These are phyloP conservation scores for Cyclostephanos tholiformis DNA, from an alignment of 108 stramenopile species.

Conservation along the genomic window DNA sequence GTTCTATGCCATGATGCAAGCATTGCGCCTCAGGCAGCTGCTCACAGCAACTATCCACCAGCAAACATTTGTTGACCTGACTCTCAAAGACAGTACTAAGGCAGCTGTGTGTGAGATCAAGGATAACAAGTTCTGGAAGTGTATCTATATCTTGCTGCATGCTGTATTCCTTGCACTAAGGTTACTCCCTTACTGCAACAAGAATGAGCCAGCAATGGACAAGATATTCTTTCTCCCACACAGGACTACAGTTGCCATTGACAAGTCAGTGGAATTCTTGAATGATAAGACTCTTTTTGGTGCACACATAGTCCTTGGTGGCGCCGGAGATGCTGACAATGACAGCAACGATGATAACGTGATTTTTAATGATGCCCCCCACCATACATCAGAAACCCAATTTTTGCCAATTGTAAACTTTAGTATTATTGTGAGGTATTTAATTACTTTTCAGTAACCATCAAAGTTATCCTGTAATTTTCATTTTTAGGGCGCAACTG, in stretches of 20 bases:
- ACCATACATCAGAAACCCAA: too few species aligned
- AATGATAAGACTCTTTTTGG: constrained; percentile 15
- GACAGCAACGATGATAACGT: neutral
- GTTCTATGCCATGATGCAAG: too few species aligned
- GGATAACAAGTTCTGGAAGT: constrained; percentile 3
- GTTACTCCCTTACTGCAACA: constrained; percentile 16
- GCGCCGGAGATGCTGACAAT: neutral
- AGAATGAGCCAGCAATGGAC: neutral
- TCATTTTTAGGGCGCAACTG: too few species aligned
- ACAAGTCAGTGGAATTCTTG: neutral
- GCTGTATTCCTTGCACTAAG: constrained; percentile 18
- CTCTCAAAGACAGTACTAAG: constrained; percentile 2
- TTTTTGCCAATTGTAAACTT: too few species aligned
- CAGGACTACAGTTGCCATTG: neutral
- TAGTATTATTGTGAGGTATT: too few species aligned
- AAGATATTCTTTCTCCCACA: neutral
- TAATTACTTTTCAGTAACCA: too few species aligned
- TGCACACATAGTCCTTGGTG: neutral
- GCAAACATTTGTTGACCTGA: neutral
- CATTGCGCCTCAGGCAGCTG: too few species aligned
- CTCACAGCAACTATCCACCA: constrained; percentile 12
- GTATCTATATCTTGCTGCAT: too few species aligned
- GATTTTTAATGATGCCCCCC: neutral
- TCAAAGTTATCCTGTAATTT: too few species aligned
- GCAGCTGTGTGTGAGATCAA: neutral